A percentile compares a stretch with the other conserved stretches of the same genome.
phyloP scores from a whole-genome alignment of 305 asterid genomes.

The Plantago lanceolata region DNA sequence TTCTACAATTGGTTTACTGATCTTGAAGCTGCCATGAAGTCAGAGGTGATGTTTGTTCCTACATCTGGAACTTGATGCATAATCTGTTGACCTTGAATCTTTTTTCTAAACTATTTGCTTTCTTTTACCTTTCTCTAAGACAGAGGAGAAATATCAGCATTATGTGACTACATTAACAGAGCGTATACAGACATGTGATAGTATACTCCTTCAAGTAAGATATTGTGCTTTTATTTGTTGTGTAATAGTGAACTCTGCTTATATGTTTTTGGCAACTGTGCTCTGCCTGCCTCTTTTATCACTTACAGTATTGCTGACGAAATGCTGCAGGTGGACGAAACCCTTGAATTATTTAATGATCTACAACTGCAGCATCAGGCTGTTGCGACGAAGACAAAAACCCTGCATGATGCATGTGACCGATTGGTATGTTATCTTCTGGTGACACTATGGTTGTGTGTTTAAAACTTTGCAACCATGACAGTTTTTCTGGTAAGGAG shows the following conservation, averaged over 20 bases:
- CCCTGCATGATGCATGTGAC: conserved; percentile 97
- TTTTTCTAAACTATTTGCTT: conserved; percentile 13
- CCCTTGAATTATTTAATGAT: conserved; percentile 84
- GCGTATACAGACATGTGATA: conserved; percentile 86
- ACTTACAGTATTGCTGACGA: conserved; percentile 20
- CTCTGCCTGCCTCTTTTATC: conserved; percentile 19
- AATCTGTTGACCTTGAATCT: not conserved
- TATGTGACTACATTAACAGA: conserved; percentile 83
- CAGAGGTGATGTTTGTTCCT: conserved; percentile 61
- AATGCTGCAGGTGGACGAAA: conserved; percentile 80
- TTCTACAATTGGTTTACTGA: conserved; percentile 93
- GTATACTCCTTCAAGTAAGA: conserved; percentile 76
- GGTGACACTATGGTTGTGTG: not conserved
- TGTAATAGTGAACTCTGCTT: conserved; percentile 9
- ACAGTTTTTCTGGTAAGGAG: conserved; percentile 4
- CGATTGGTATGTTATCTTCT: conserved; percentile 59
- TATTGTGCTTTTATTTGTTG: conserved; percentile 19
- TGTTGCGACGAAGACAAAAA: conserved; percentile 93
- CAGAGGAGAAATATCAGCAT: conserved; percentile 97
- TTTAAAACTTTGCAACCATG: conserved; percentile 8
- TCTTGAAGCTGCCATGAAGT: conserved; percentile 98
- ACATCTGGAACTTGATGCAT: not conserved
- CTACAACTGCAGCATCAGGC: conserved; percentile 94
- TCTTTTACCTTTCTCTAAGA: conserved; percentile 40
- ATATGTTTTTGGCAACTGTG: conserved; percentile 18